A percentile compares a stretch with the other conserved stretches of the same genome.
Evolutionary conservation across 179 eudicot species (phyloP).

Genomic region (Silene coronaria): DNA sequence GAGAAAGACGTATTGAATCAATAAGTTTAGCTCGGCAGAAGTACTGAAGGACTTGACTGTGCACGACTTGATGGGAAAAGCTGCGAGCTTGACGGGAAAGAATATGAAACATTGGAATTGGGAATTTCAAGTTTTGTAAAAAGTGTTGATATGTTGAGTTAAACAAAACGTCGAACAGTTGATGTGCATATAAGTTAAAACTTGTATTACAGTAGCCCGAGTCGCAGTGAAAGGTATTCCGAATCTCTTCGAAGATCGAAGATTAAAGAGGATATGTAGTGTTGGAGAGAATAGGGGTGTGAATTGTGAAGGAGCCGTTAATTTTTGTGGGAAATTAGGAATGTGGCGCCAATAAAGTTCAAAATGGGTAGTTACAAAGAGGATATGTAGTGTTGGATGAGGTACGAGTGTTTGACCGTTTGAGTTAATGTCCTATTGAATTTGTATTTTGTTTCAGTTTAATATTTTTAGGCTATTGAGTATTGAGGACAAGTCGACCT

Average conservation of each 20-base stretch:
- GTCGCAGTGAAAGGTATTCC: background rate
- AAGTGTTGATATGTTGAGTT: background rate
- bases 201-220: too few species aligned
- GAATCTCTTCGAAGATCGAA: background rate
- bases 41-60: conserved; percentile 52
- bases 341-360: background rate
- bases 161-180: conserved; percentile 45
- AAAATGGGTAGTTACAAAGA: background rate
- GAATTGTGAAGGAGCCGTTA: background rate
- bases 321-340: background rate
- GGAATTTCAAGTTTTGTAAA: background rate
- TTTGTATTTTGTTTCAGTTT: background rate
- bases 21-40: conserved; percentile 73
- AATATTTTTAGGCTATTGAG: too few species aligned
- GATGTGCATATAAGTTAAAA: conserved; percentile 27
- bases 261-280: too few species aligned
- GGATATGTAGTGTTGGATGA: background rate
- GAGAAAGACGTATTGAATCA: conserved; percentile 57
- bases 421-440: background rate
- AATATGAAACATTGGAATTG: conserved; percentile 15
- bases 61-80: conserved; percentile 31
- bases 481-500: too few species aligned
- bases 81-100: conserved; percentile 30
- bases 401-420: too few species aligned
- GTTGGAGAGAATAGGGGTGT: background rate